A percentile compares a stretch with the other conserved stretches of the same genome.
Conservation (phyloP, 164 flowering plant species). For the Dillenia suffruticosa region DNA sequence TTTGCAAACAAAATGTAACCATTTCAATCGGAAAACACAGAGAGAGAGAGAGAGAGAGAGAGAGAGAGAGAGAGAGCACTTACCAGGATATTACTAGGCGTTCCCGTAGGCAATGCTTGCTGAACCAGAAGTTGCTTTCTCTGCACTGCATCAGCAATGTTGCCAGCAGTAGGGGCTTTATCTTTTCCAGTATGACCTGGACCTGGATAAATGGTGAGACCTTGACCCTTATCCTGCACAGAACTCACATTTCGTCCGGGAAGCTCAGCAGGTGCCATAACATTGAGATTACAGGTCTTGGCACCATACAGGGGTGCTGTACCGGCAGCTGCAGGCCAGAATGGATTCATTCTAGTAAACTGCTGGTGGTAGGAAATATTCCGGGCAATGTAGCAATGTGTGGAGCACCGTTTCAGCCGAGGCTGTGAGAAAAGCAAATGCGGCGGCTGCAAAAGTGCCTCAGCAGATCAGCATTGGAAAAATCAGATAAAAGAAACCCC, state of each 20-base stretch:
- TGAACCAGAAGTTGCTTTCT: slow-evolving; percentile 74
- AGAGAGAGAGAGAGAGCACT: background rate
- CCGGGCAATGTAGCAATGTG: slow-evolving; percentile 86
- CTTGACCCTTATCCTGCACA: slow-evolving; percentile 57
- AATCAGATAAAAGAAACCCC: background rate
- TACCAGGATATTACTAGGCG: slow-evolving; percentile 70
- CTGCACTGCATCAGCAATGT: slow-evolving; percentile 41
- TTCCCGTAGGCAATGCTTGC: slow-evolving; percentile 61
- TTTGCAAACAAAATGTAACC: background rate
- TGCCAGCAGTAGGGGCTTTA: slow-evolving; percentile 41
- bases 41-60: background rate
- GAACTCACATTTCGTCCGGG: slow-evolving; percentile 35
- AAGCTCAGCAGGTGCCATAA: slow-evolving; percentile 53
- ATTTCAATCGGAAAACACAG: background rate
- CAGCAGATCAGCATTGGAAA: background rate
- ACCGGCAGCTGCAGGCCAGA: slow-evolving; percentile 75
- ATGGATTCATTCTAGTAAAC: slow-evolving; percentile 71
- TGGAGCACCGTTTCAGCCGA: slow-evolving; percentile 81
- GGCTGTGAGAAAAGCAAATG: slow-evolving; percentile 50
- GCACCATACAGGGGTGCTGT: slow-evolving; percentile 66
- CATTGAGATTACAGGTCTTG: slow-evolving; percentile 66
- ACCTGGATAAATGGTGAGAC: slow-evolving; percentile 5
- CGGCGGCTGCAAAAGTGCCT: slow-evolving; percentile 49
- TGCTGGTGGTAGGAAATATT: slow-evolving; percentile 65
- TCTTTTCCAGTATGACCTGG: slow-evolving; percentile 39